Base-by-base conservation (phyloP, 2,329 filamentous ascomycete species). In the Aspergillus spinulosporus region DNA sequence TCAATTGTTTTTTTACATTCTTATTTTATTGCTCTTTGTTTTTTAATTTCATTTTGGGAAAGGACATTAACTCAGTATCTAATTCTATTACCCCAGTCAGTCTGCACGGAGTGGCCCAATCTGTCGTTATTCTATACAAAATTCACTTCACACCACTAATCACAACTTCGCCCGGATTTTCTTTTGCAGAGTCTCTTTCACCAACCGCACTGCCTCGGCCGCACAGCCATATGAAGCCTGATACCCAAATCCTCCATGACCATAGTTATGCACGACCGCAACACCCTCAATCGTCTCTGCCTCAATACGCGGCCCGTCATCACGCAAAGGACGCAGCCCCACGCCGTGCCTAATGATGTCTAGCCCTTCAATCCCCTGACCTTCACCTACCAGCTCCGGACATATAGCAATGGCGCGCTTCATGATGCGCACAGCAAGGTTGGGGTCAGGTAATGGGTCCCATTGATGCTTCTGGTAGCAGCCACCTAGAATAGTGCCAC, bases 401-500 rank as follows among this genome's bases (percentile, higher is more conserved):
- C 68, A 70, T 11, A 73, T 58, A 3, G 64, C 66, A 31, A 76
- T 64, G 26, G 71, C 73, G 14, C 92, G 83, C 74, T 87, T 86
- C 89, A 96, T 94, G 70, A 96, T 96, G 9, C 92, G 82, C 53
- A 82, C 75, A 0, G 92, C 90, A n/a, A 91, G 80, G 68, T 89
- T 90, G 0, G 88, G 87, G 66, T 96, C 92, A 0, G 88, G 86
- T 62, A 87, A 82, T 37, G 85, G 82, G 63, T 94, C 89, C 90
- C 90, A 96, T 67, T 86, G 88, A 29, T 86, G 82, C 65, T 88
- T 84, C 70, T 92, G 87, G 66, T 95, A 89, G 46, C 87, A 93
- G 2, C 92, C 92, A n/a, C 92, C 92, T 2, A 96, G 77, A 42
- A 96, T 81, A 0, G 90, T 94, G 8, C 92, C 92, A 15, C 92